Evolutionary conservation across 164 flowering plant genomes (phyloP).

Genomic region (Saururus chinensis): DNA sequence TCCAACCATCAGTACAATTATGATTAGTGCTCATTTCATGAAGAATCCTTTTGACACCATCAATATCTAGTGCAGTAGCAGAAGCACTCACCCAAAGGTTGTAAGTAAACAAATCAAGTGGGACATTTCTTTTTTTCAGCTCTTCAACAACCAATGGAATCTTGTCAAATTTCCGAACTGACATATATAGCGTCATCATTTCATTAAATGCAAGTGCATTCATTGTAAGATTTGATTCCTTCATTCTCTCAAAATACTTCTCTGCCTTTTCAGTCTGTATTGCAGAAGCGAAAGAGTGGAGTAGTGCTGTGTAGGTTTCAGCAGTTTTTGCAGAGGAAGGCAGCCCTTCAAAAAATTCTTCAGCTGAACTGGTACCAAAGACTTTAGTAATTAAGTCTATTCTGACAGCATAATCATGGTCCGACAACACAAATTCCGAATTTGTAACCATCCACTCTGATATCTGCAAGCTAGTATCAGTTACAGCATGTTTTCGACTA

Average conservation of each 20-base stretch:
- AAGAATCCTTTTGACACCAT: constrained; percentile 45
- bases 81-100: constrained; percentile 82
- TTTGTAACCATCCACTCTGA: constrained; percentile 87
- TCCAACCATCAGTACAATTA: constrained; percentile 46
- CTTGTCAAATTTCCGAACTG: constrained; percentile 73
- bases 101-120: constrained; percentile 75
- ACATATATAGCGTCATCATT: constrained; percentile 89
- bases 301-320: constrained; percentile 89
- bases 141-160: constrained; percentile 59
- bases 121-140: constrained; percentile 40
- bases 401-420: constrained; percentile 60
- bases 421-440: constrained; percentile 48
- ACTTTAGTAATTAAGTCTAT: constrained; percentile 63
- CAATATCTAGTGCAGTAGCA: constrained; percentile 61
- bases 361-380: constrained; percentile 79
- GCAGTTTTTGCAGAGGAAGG: constrained; percentile 48
- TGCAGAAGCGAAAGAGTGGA: constrained; percentile 70
- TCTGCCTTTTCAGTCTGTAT: constrained; percentile 65
- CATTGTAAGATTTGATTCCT: constrained; percentile 35
- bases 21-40: constrained; percentile 51
- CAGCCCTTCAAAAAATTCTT: constrained; percentile 74
- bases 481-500: constrained; percentile 5
- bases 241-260: constrained; percentile 44
- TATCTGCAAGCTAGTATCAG: constrained; percentile 47
- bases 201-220: constrained; percentile 73